Evolutionary conservation across 768 basidiomycete species (phyloP), one percentile per base, ranked within the genome.

Genomic region (Tricholoma sp.): DNA sequence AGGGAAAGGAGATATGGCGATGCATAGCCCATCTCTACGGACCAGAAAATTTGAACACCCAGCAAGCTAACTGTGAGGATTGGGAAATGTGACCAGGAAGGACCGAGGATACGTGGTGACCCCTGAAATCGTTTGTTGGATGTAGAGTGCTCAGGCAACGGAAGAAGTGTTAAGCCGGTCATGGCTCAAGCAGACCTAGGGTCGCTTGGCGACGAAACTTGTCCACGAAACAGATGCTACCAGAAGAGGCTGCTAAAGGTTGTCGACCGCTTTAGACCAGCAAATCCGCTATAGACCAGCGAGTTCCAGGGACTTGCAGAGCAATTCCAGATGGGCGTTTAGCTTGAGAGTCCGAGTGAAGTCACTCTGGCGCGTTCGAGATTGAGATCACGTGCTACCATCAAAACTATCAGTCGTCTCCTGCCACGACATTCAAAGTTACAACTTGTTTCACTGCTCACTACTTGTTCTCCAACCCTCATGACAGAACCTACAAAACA

Each of bases 31-130:
- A 97, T 94, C 66, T 97, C 94, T 11, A 96, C 87, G 1, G 88
- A 89, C 95, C 95, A 97, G 48, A 96, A 82, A 58, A 93, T 83
- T 68, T 92, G 90, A 0, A 95, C 85, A 6, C 94, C 94, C 2
- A 93, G 70, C 52, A 95, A 72, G 0, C 91, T 89, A 6, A 94
- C 64, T 0, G 93, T 95, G 37, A 96, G 70, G 2, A 79, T 76
- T 1, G 89, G 88, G 28, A 89, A 69, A 48, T 81, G 83, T 0
- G 80, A 66, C 84, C 85, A 91, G 58, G 65, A 60, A 0, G 92
- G 91, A 0, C 91, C 90, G 6, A 79, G 60, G 28, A 93, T 82
- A 55, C 73, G 78, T 0, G 89, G 75, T 28, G 76, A 72, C 17
- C 88, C 88, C 7, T 42, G 41, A 20, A 66, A 58, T 44, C 53